Conservation (phyloP, 2,329 filamentous ascomycete species). For the Xylariomycetidae sp. region DNA sequence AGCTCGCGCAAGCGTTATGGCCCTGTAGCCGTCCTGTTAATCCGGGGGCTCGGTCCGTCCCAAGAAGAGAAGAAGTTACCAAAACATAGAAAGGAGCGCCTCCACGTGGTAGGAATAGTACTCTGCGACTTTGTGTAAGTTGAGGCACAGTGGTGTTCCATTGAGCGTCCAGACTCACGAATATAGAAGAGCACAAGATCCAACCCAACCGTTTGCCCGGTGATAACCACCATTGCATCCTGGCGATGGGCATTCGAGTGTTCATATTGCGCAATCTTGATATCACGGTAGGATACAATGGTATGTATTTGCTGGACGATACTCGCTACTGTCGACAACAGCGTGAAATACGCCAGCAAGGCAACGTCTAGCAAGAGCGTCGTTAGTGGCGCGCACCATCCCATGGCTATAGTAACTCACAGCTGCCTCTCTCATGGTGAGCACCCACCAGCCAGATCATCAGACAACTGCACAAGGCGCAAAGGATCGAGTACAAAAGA, state of each 20-base stretch:
- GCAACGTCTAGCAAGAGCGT: slow-evolving; percentile 34
- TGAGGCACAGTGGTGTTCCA: slow-evolving; percentile 1
- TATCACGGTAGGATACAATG: slow-evolving; percentile 28
- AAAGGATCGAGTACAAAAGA: slow-evolving; percentile 25
- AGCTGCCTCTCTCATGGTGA: slow-evolving; percentile 31
- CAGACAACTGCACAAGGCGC: slow-evolving; percentile 18
- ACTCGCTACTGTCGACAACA: slow-evolving; percentile 26
- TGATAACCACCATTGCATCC: slow-evolving; percentile 34
- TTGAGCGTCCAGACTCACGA: slow-evolving; percentile 29
- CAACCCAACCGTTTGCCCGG: slow-evolving; percentile 31
- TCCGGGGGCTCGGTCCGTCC: too few species aligned
- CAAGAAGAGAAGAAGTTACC: too few species aligned
- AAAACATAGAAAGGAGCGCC: slow-evolving; percentile 38
- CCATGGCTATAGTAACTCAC: too few species aligned
- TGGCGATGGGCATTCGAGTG: slow-evolving; percentile 17
- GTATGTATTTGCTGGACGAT: slow-evolving; percentile 32
- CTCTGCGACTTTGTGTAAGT: slow-evolving; percentile 23
- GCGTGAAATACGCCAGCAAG: slow-evolving; percentile 27
- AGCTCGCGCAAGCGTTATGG: too few species aligned
- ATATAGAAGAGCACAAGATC: slow-evolving; percentile 41
- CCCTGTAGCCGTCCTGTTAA: too few species aligned
- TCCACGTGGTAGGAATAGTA: slow-evolving; percentile 44
- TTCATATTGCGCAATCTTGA: slow-evolving; percentile 8
- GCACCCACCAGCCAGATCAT: slow-evolving; percentile 27
- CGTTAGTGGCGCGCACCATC: too few species aligned